phyloP scores from a whole-genome alignment of 1,284 basidiomycete genomes.

The Coniferiporia sulphurascens region DNA sequence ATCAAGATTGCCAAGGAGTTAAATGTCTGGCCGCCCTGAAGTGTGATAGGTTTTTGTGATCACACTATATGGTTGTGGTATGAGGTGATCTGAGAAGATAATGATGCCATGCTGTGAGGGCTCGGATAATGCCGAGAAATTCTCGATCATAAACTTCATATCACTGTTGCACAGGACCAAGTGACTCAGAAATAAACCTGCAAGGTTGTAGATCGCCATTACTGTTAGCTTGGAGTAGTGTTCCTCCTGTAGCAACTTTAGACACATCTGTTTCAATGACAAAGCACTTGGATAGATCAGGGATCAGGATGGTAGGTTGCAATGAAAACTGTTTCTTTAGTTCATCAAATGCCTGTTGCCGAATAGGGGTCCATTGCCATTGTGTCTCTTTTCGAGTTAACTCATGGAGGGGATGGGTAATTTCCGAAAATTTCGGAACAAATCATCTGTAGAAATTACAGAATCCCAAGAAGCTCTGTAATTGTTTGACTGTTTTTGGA shows the following conservation, averaged over 20 bases:
- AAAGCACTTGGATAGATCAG: background rate
- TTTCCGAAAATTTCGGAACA: too few relatives aligned
- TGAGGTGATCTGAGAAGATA: background rate
- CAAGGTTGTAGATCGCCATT: background rate
- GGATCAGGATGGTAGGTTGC: background rate
- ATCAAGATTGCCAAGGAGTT: background rate
- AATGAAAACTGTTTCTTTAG: background rate
- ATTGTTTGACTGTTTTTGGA: too few relatives aligned
- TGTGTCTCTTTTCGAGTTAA: too few relatives aligned
- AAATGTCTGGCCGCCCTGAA: background rate
- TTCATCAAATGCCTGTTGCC: too few relatives aligned
- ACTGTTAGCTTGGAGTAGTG: background rate
- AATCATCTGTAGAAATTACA: too few relatives aligned
- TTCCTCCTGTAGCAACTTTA: background rate
- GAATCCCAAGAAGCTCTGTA: too few relatives aligned
- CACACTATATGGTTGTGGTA: background rate
- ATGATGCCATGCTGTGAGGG: background rate
- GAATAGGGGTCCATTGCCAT: too few relatives aligned
- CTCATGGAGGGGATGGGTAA: too few relatives aligned
- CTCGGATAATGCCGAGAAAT: background rate
- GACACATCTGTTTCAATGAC: background rate
- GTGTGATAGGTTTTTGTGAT: background rate
- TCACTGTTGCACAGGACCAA: background rate
- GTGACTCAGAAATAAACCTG: background rate
- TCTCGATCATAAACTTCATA: background rate